Base-by-base conservation (phyloP, 106 monocot species). In the Iris macrosiphon region DNA sequence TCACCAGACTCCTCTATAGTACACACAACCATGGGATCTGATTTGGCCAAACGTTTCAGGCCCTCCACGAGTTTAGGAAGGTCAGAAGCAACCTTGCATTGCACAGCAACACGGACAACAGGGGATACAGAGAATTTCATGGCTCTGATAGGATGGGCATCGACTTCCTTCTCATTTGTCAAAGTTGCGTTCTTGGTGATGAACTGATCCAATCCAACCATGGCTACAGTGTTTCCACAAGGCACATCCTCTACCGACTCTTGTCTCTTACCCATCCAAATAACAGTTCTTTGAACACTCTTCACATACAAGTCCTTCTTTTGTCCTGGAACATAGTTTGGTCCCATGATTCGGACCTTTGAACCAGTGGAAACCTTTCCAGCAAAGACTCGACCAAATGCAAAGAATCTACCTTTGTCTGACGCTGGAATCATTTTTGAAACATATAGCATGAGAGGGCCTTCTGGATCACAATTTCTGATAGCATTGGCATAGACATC, bases 381-480 rank as follows among this genome's bases (percentile, higher is more conserved):
- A 3, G 67, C 24, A 28, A 68, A 68, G 6, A 68, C 68, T 8
- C 68, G 68, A 1, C 68, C 68, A 20, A 68, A 68, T 1, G 68
- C 68, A 31, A 59, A 68, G 49, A 68, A 68, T 27, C 68, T 55
- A 6, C 68, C 68, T 33, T 68, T 68, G n/a, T 68, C 68, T 0
- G 68, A 68, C 6, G 68, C 68, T 4, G 68, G 68, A 59, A 68
- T 68, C 68, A 68, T 68, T 35, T 70, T 70, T 1, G 70, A 70
- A 15, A 70, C 61, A 24, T 70, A 70, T 6, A 70, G 34, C 70
- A 70, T 70, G 8, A 70, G 61, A 34, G 70, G 70, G 35, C 70
- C 53, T 20, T 70, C 61, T 9, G 61, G 61, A 9, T 68, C 68
- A 59, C 68, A 68, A 30, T 68, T 68, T 31, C 58, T 68, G 68